A percentile compares a stretch with the other conserved stretches of the same genome.
These are phyloP conservation scores for Microthlaspi erraticum DNA, from an alignment of 345 rosid species.

Conservation along the genomic window DNA sequence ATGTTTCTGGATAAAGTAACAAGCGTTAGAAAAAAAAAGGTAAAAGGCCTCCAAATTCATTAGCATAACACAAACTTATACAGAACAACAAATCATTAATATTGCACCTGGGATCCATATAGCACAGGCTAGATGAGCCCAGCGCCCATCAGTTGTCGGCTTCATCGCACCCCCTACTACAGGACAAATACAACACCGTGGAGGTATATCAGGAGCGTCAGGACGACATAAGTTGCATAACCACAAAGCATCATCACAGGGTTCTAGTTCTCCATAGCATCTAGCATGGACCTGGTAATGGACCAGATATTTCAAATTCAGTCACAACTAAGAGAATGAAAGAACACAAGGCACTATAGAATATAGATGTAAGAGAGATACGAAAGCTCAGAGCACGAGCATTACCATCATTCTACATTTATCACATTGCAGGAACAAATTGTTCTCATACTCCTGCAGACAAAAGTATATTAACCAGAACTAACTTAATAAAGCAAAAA, in stretches of 20 bases:
- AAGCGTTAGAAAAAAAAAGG: conserved; percentile 16
- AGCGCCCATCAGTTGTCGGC: conserved; percentile 87
- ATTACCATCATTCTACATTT: conserved; percentile 99
- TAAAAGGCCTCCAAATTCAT: conserved; percentile 35
- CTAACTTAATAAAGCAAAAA: conserved; percentile 7
- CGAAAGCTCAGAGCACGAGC: conserved; percentile 32
- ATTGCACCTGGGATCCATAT: conserved; percentile 97
- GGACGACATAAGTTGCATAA: conserved; percentile 92
- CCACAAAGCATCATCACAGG: conserved; percentile 88
- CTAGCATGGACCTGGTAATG: conserved; percentile 85
- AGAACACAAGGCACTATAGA: conserved; percentile 13
- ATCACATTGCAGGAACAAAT: conserved; percentile 95
- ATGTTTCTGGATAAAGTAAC: conserved; percentile 72
- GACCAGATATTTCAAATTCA: conserved; percentile 21
- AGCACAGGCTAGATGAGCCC: conserved; percentile 99
- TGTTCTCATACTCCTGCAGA: conserved; percentile 88
- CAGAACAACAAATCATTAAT: conserved; percentile 16
- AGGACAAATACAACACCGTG: conserved; percentile 96
- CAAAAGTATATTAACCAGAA: conserved; percentile 28
- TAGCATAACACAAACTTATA: conserved; percentile 7
- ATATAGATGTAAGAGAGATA: conserved; percentile 1
- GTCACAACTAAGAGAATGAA: conserved; percentile 21
- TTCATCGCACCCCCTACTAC: conserved; percentile 96
- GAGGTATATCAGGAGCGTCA: conserved; percentile 75
- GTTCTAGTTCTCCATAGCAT: conserved; percentile 94